A percentile compares a stretch with the other conserved stretches of the same genome.
These are phyloP conservation scores for Globisporangium yorkense DNA, from an alignment of 352 stramenopile genomes.

Conservation along the genomic window DNA sequence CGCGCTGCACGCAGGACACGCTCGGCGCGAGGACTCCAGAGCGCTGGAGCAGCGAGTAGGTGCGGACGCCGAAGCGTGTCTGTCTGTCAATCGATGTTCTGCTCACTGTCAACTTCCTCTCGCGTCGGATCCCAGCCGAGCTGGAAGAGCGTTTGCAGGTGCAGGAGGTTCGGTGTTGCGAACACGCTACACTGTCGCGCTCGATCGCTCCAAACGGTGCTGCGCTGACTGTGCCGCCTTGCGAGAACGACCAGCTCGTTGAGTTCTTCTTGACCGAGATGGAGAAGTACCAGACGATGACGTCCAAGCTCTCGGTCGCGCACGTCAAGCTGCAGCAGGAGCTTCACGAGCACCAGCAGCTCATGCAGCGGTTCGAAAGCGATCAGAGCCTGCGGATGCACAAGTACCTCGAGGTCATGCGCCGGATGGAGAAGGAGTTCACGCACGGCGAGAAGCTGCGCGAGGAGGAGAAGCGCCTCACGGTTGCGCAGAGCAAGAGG, in stretches of 20 bases:
- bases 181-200: neutral
- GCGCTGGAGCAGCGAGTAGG: constrained; percentile 9
- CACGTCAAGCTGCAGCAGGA: constrained; percentile 25
- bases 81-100: neutral
- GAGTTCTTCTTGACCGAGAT: constrained; percentile 45
- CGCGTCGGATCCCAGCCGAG: constrained; percentile 10
- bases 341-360: constrained; percentile 19
- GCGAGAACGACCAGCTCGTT: constrained; percentile 27
- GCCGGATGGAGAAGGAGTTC: constrained; percentile 33
- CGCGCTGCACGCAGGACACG: neutral
- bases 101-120: neutral
- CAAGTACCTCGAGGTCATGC: constrained; percentile 33
- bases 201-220: neutral
- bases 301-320: constrained; percentile 18
- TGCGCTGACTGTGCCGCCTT: neutral
- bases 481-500: constrained; percentile 23
- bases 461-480: constrained; percentile 27
- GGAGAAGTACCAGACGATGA: constrained; percentile 36
- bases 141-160: constrained; percentile 25
- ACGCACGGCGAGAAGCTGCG: constrained; percentile 23
- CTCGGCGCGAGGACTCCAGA: neutral
- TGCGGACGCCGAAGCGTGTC: neutral
- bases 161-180: constrained; percentile 23
- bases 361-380: constrained; percentile 19
- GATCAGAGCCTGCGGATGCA: constrained; percentile 25